Percentiles rank a stretch among this genome's conserved stretches.
phyloP scores from a whole-genome alignment of 768 basidiomycete genomes.

The Amanita fuliginea region DNA sequence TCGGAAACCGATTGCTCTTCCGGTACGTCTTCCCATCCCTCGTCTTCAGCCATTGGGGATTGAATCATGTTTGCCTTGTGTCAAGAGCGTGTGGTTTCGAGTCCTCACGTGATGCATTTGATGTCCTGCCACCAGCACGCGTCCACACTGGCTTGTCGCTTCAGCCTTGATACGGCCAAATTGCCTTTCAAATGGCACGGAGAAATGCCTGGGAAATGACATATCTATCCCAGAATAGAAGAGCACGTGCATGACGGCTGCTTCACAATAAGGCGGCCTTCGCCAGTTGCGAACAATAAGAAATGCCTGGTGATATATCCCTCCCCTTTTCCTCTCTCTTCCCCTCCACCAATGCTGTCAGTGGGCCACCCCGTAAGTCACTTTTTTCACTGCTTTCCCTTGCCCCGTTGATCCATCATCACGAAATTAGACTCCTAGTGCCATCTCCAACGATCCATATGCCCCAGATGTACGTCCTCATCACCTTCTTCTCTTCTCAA shows the following conservation, averaged over 20 bases:
- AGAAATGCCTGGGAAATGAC: not conserved
- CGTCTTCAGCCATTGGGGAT: conserved; percentile 7
- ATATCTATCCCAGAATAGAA: not conserved
- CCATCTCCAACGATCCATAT: not conserved
- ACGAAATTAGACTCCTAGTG: not conserved
- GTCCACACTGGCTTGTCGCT: no score
- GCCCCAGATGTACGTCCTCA: not conserved
- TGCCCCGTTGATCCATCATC: not conserved
- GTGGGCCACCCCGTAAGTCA: not conserved
- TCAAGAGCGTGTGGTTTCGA: not conserved
- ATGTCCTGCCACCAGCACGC: no score
- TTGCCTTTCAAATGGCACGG: no score
- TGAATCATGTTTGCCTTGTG: not conserved
- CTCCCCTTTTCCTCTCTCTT: not conserved
- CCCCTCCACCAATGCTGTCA: not conserved
- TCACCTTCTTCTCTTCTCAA: not conserved
- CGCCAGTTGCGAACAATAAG: conserved; percentile 5
- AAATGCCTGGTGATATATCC: not conserved
- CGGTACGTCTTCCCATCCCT: conserved; percentile 23
- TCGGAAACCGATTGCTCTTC: not conserved
- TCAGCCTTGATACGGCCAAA: not conserved
- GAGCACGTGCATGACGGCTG: not conserved
- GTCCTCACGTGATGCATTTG: not conserved
- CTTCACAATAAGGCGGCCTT: conserved; percentile 2
- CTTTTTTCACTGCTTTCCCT: not conserved